Conservation (phyloP, 2,329 filamentous ascomycete species). For the Capronia americana region DNA sequence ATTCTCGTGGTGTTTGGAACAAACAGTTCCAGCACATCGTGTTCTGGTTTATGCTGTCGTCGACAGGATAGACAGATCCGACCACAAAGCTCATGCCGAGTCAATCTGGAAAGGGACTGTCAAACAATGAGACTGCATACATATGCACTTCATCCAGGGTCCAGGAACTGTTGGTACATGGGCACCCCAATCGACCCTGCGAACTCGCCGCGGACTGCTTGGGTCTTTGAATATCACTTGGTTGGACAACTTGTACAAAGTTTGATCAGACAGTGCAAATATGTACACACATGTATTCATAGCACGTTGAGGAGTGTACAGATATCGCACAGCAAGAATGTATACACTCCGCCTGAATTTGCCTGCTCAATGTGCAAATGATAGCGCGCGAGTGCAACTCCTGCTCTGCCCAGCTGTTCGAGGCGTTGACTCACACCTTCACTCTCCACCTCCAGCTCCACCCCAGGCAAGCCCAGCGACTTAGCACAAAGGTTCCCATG, state of each 20-base stretch:
- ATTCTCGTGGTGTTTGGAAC: background rate
- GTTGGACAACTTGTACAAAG: background rate
- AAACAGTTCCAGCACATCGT: background rate
- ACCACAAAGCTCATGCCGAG: background rate
- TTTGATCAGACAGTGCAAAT: background rate
- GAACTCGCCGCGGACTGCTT: background rate
- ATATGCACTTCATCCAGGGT: background rate
- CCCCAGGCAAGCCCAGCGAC: slow-evolving; percentile 47
- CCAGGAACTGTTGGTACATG: background rate
- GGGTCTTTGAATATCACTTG: background rate
- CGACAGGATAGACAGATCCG: background rate
- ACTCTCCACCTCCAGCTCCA: slow-evolving; percentile 50
- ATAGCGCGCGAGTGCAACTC: background rate
- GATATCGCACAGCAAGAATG: background rate
- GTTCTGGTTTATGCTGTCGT: background rate
- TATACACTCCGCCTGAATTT: background rate
- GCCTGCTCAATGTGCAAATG: background rate
- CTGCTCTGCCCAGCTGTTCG: background rate
- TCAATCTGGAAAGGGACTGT: background rate
- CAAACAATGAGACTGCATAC: background rate
- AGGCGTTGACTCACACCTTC: slow-evolving; percentile 41
- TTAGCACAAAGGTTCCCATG: slow-evolving; percentile 41
- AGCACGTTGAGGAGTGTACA: background rate
- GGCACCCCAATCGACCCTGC: too few relatives aligned
- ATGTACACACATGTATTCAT: background rate